A percentile compares a stretch with the other conserved stretches of the same genome.
These are phyloP conservation scores for Neckera pumila DNA, from an alignment of 225 moss, liverwort and hornwort genomes.

Conservation along the genomic window DNA sequence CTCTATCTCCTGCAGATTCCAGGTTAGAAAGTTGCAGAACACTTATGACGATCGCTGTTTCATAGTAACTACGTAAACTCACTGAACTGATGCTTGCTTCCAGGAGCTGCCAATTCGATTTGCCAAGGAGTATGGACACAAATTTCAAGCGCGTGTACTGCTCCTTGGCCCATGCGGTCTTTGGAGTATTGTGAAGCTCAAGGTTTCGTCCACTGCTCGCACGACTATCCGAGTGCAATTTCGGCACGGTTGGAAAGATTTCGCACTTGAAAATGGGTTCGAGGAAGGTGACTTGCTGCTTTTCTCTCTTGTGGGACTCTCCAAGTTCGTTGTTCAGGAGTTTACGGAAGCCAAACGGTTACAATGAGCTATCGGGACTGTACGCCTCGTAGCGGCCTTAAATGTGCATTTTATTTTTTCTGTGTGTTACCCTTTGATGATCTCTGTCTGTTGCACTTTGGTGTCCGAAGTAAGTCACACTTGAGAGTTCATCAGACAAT, in stretches of 20 bases:
- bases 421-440: not conserved
- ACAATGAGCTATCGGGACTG: not conserved
- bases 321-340: slow-evolving; percentile 8
- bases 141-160: not conserved
- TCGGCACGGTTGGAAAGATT: not conserved
- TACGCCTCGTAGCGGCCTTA: not conserved
- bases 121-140: slow-evolving; percentile 2
- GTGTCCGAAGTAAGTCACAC: not conserved
- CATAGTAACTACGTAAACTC: not conserved
- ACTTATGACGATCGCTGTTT: no score
- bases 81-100: not conserved
- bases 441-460: not conserved
- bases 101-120: slow-evolving; percentile 4
- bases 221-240: not conserved
- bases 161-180: not conserved
- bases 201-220: not conserved
- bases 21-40: not conserved
- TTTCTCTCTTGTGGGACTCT: not conserved
- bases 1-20: not conserved
- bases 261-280: not conserved
- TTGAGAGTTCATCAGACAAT: not conserved
- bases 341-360: not conserved
- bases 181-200: not conserved
- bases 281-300: not conserved
- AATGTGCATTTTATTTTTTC: not conserved